phyloP scores from a whole-genome alignment of 2,329 filamentous ascomycete genomes.

The Daldinia sp. region DNA sequence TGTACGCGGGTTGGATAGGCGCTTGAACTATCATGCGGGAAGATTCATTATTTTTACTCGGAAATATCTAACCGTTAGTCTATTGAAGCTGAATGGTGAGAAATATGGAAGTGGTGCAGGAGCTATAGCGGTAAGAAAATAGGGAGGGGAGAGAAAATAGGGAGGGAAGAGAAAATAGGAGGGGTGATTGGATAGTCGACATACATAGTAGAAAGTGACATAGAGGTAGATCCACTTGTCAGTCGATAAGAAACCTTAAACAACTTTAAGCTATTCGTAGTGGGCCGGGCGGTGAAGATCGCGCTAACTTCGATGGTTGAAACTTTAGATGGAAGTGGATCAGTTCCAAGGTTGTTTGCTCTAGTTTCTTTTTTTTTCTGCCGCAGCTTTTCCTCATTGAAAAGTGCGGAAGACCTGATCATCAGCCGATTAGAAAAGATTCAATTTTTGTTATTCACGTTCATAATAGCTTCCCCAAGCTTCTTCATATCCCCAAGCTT shows the following conservation, averaged over 20 bases:
- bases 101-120: constrained; percentile 8
- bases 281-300: constrained; percentile 37
- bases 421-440: constrained; percentile 29
- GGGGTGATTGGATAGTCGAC: constrained; percentile 2
- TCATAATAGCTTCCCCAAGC: constrained; percentile 4
- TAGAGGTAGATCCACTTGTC: background rate
- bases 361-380: constrained; percentile 35
- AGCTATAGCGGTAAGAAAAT: constrained; percentile 23
- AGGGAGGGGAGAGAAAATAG: background rate
- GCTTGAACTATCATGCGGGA: constrained; percentile 32
- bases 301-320: constrained; percentile 16
- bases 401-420: constrained; percentile 16
- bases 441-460: background rate
- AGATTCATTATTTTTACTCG: constrained; percentile 22
- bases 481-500: constrained; percentile 2
- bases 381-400: constrained; percentile 21
- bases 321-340: constrained; percentile 1
- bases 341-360: background rate
- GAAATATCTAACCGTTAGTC: constrained; percentile 1
- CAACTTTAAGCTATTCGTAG: background rate
- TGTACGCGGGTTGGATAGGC: constrained; percentile 28
- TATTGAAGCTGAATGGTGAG: constrained; percentile 23
- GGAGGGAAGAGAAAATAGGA: background rate
- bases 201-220: constrained; percentile 10
- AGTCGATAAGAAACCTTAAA: background rate